Evolutionary conservation across 106 monocot species (phyloP).

Genomic region (Agapanthus africanus): DNA sequence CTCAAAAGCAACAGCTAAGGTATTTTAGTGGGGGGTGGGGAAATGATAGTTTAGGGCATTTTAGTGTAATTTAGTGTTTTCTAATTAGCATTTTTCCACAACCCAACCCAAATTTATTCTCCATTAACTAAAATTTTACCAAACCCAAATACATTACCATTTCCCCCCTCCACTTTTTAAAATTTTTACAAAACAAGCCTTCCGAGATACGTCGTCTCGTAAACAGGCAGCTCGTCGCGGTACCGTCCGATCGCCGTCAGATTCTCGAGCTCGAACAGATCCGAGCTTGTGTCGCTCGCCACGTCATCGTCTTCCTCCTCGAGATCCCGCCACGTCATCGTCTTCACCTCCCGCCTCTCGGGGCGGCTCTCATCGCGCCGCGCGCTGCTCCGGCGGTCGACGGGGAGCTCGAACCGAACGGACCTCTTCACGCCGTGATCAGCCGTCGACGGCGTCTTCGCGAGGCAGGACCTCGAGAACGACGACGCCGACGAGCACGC

Average conservation of each 20-base stretch:
- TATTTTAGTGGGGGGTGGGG: too few species aligned
- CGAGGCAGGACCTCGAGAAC: constrained; percentile 38
- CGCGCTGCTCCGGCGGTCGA: too few species aligned
- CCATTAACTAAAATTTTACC: neutral
- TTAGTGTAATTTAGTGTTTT: too few species aligned
- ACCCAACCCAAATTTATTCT: too few species aligned
- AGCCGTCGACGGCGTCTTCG: constrained; percentile 23
- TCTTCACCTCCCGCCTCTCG: too few species aligned
- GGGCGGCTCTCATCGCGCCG: too few species aligned
- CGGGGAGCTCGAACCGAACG: constrained; percentile 33
- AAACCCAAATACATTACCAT: neutral
- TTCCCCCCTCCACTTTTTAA: neutral
- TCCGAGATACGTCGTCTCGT: constrained; percentile 40
- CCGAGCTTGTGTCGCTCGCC: constrained; percentile 64
- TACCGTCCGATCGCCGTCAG: constrained; percentile 21
- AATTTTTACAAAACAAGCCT: constrained; percentile 11
- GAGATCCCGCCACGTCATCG: constrained; percentile 15
- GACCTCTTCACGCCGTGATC: constrained; percentile 28
- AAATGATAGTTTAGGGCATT: too few species aligned
- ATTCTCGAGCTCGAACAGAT: constrained; percentile 64
- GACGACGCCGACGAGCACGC: constrained; percentile 49
- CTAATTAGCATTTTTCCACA: constrained; percentile 6
- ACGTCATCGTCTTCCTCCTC: constrained; percentile 33
- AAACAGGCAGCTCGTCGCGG: constrained; percentile 54
- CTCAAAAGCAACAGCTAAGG: too few species aligned